Evolutionary conservation across 2,329 filamentous ascomycete genomes (phyloP), one percentile per base, ranked within the genome.

Genomic region (Trichoderma koningiopsis): DNA sequence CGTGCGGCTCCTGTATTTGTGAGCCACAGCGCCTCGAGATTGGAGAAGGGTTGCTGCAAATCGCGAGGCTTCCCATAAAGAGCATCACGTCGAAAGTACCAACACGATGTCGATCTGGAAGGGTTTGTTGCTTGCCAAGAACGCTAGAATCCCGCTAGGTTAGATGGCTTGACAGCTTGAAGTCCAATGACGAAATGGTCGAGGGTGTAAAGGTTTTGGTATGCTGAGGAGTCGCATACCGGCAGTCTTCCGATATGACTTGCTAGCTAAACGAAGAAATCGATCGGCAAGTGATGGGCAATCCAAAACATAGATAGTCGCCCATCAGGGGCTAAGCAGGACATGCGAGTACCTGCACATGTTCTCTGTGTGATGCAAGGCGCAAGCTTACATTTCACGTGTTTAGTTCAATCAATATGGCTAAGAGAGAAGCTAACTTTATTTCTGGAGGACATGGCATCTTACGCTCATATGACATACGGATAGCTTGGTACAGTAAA

Each of bases 211-310:
- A 67, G 29, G 55, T 59, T 58, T 16, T 52, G 53, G 29, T 22
- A 37, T 59, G 55, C 31, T 35, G 40, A 24, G 35, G 55, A 27
- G 24, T 16, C 37, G 19, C 27, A 57, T 57, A 57, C 19, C 35
- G 19, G 40, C 22, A 49, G 53, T 35, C 33, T 57, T n/a, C 35
- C 35, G 24, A 43, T 14, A 35, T 65, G 16, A 56, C 47, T 57
- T 5, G 33, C 35, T 56, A 47, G 62, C 62, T 27, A 14, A 56
- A 55, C 62, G 47, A 63, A 66, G 37, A 27, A 49, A 47, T 7
- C 27, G 63, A 58, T 66, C 63, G 63, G 31, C 63, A 35, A 35
- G 63, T 31, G 53, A 49, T n/a, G 13, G 13, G 24, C 52, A 29
- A 66, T 66, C 53, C 37, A 33, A 57, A 33, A 29, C 52, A 22